phyloP scores from a whole-genome alignment of 2,329 filamentous ascomycete species.

The Phyllachora maydis region DNA sequence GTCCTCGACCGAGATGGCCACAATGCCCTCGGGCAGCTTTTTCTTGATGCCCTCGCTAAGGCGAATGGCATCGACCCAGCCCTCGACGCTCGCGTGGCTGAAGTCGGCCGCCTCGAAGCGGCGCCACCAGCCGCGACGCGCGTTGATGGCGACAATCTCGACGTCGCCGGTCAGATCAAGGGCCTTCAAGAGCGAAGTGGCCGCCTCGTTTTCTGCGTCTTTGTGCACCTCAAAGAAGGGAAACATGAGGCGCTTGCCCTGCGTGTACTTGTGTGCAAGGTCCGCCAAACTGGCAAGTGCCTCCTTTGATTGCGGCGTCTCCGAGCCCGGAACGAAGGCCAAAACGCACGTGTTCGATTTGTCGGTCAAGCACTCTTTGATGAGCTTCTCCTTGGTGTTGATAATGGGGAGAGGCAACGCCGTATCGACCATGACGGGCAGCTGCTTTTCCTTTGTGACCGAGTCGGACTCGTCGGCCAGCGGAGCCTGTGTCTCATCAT shows the following conservation, averaged over 20 bases:
- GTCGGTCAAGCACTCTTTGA: conserved; percentile 48
- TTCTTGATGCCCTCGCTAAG: conserved; percentile 72
- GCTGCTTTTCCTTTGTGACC: not conserved
- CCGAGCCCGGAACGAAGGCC: conserved; percentile 39
- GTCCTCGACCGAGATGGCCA: conserved; percentile 17
- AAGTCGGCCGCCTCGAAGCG: conserved; percentile 40
- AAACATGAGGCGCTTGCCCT: conserved; percentile 49
- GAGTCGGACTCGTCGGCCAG: conserved; percentile 14
- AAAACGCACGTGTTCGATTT: conserved; percentile 74
- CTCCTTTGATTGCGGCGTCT: conserved; percentile 28
- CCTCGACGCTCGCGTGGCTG: conserved; percentile 43
- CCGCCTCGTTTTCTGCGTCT: conserved; percentile 36
- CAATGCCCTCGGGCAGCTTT: conserved; percentile 49
- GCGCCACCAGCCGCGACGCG: conserved; percentile 71
- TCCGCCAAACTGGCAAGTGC: conserved; percentile 46
- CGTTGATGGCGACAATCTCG: conserved; percentile 67
- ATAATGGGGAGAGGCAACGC: conserved; percentile 47
- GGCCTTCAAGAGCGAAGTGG: conserved; percentile 30
- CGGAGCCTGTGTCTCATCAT: conserved; percentile 15
- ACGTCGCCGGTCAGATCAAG: conserved; percentile 36
- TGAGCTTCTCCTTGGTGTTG: conserved; percentile 39
- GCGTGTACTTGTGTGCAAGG: conserved; percentile 54
- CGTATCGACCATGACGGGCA: conserved; percentile 25
- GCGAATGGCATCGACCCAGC: conserved; percentile 80
- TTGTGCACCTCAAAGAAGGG: conserved; percentile 52